Conservation (phyloP, 2,329 filamentous ascomycete genomes). For the Penicillium sp. region DNA sequence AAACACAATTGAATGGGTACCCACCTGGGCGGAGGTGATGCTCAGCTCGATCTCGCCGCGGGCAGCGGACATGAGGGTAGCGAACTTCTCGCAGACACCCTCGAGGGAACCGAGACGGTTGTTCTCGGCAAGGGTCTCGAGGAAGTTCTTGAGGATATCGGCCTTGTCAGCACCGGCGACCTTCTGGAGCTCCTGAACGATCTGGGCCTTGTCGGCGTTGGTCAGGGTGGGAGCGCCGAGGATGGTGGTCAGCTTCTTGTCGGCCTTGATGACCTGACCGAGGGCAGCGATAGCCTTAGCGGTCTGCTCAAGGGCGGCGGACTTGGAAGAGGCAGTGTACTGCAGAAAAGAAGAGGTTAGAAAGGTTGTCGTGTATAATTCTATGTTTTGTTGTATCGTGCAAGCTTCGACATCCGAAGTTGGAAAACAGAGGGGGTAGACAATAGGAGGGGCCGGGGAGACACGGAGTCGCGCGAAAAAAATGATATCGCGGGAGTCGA, state of each 20-base stretch:
- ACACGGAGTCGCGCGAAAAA: constrained; percentile 14
- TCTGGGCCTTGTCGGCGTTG: constrained; percentile 76
- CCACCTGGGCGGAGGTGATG: constrained; percentile 86
- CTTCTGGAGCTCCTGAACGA: constrained; percentile 87
- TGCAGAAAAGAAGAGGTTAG: constrained; percentile 40
- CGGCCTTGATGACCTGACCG: constrained; percentile 71
- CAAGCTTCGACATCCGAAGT: constrained; percentile 8
- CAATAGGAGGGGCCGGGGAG: constrained; percentile 20
- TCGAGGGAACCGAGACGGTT: constrained; percentile 85
- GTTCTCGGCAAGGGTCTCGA: constrained; percentile 88
- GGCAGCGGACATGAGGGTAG: constrained; percentile 79
- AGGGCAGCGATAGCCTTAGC: constrained; percentile 77
- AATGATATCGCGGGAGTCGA: constrained; percentile 3
- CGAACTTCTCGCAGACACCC: constrained; percentile 85
- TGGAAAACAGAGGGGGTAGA: constrained; percentile 13
- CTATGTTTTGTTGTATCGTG: not conserved
- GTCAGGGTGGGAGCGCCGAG: constrained; percentile 79
- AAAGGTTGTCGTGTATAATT: not conserved
- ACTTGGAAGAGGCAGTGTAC: constrained; percentile 96
- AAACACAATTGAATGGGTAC: constrained; percentile 25
- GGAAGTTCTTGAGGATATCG: constrained; percentile 91
- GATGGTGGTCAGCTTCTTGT: constrained; percentile 76
- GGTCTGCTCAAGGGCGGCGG: constrained; percentile 78
- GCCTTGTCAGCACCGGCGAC: constrained; percentile 69
- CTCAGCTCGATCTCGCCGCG: constrained; percentile 91